Evolutionary conservation across 2,329 filamentous ascomycete genomes (phyloP).

Genomic region (Chaetomium globosum): DNA sequence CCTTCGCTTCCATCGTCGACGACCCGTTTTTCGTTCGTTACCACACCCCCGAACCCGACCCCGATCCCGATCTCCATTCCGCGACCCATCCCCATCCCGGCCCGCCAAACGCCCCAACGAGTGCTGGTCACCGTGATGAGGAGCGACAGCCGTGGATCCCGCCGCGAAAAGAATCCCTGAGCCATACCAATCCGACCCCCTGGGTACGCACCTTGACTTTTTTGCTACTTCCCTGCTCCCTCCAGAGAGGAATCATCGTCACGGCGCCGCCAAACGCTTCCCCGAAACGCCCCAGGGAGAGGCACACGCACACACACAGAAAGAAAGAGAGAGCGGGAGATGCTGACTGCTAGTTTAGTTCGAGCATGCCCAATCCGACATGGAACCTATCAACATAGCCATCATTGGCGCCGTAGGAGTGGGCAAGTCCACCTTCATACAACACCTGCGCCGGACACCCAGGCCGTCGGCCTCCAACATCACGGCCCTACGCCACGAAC

Average conservation of each 20-base stretch:
- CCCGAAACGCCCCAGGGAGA: conserved; percentile 8
- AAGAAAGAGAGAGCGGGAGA: not conserved
- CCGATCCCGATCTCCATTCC: conserved; percentile 39
- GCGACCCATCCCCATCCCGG: conserved; percentile 40
- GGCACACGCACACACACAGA: too few species aligned
- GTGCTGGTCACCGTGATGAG: conserved; percentile 43
- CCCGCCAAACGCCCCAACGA: conserved; percentile 20
- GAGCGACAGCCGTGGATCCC: conserved; percentile 48
- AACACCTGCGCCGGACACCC: conserved; percentile 61
- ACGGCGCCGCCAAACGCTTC: not conserved
- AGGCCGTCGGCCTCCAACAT: conserved; percentile 57
- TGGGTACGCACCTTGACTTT: conserved; percentile 35
- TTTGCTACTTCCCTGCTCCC: not conserved
- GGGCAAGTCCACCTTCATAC: conserved; percentile 70
- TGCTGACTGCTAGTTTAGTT: conserved; percentile 35
- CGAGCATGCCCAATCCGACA: conserved; percentile 41
- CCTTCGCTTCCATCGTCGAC: conserved; percentile 57
- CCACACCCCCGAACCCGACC: conserved; percentile 42
- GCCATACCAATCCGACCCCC: conserved; percentile 37
- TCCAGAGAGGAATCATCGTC: not conserved
- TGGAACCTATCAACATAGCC: conserved; percentile 66
- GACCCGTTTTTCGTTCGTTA: conserved; percentile 58
- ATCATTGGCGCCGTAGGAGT: conserved; percentile 68
- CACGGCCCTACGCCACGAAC: conserved; percentile 59
- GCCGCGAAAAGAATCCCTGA: conserved; percentile 55